Base-by-base conservation (phyloP, 352 stramenopile genomes). In the Phytophthora melonis region DNA sequence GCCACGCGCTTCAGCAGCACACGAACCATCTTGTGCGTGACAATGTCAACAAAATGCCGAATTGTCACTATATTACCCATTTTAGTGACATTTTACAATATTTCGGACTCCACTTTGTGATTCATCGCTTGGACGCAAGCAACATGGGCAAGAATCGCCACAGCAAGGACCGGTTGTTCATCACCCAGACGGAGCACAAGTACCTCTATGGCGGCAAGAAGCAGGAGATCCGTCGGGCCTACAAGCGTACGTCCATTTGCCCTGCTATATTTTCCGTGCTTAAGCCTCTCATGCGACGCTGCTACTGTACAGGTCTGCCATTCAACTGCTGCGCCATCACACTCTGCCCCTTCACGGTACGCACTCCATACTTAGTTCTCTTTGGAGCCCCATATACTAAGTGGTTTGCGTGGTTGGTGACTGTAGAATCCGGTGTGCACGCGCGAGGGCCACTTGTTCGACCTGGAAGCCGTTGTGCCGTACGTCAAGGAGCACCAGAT, bases 291-390 rank as follows among this genome's bases (percentile, higher is more conserved):
- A 52, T 43, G 25, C 21, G 19, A 30, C 21, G 43, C 5, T 63
- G 21, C 21, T 9, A 39, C 32, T 39, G 32, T 25, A 34, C 72
- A 93, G 91, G 92, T 13, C 81, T 99, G 30, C 97, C 97, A 39
- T 99, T 99, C 81, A 95, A 99, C 72, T 99, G 97, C 86, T 99
- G 98, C 77, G 96, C 98, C 23, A 95, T 99, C 71, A 98, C 93
- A 3, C 86, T 99, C 53, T 93, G 80, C 19, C 93, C 93, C 18
- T 98, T 91, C 81, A 89, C 76, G 65, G 93, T 93, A 71, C 62
- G 66, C 49, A 19, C 16, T 59, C 43, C 25, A 7, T 25, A 0
- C 32, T 57, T 1, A 41, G 4, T 21, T 54, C 39, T 36, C 34
- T 50, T 9, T 66, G 5, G 2, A 1, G 53, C 45, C 2, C 36